phyloP scores from a whole-genome alignment of 768 basidiomycete genomes.

The Xerocomellus chrysenteron region DNA sequence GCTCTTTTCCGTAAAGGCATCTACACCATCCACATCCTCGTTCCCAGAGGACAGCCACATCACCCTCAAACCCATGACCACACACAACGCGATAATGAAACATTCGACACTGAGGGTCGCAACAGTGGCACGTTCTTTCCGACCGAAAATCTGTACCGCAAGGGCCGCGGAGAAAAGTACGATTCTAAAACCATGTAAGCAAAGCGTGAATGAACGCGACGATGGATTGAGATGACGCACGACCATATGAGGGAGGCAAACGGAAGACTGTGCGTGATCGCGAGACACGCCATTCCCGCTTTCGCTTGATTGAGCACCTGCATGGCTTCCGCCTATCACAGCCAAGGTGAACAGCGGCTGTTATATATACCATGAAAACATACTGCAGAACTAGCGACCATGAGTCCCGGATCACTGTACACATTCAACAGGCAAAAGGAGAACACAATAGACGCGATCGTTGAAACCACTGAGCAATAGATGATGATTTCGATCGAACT shows the following conservation, averaged over 20 bases:
- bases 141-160: neutral
- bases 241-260: conserved; percentile 14
- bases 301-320: neutral
- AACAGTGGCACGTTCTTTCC: neutral
- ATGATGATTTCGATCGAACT: conserved; percentile 4
- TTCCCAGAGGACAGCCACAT: neutral
- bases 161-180: neutral
- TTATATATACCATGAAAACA: neutral
- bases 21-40: neutral
- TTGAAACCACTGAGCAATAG: conserved; percentile 13
- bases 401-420: conserved; percentile 7
- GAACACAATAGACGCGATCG: conserved; percentile 13
- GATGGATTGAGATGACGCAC: neutral
- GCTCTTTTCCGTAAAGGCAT: neutral
- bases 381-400: conserved; percentile 5
- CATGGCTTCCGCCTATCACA: conserved; percentile 3
- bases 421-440: conserved; percentile 9
- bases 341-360: neutral
- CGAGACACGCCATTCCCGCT: conserved; percentile 5
- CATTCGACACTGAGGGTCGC: neutral
- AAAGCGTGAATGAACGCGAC: neutral
- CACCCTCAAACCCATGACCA: neutral
- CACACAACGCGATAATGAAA: neutral
- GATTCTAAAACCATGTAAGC: neutral
- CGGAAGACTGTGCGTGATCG: conserved; percentile 17